Conservation (phyloP, 306 rosid species). For the Prunus mongolica region DNA sequence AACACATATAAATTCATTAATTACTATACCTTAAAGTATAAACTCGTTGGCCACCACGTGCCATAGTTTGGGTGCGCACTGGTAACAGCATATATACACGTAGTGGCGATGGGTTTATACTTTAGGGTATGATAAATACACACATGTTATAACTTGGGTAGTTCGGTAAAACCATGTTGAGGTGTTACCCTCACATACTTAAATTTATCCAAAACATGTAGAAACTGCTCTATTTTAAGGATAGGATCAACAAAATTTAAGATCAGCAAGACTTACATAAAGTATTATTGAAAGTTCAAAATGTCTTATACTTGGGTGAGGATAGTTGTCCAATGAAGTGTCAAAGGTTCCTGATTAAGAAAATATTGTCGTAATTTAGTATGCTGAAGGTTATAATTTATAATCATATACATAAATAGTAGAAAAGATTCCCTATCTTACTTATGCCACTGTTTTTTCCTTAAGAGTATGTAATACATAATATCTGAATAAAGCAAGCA, state of each 20-base stretch:
- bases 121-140: not conserved
- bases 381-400: not conserved
- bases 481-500: not conserved
- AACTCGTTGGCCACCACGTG: not conserved
- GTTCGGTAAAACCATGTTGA: not conserved
- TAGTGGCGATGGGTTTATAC: not conserved
- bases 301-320: not conserved
- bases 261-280: not conserved
- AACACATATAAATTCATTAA: not conserved
- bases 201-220: no score
- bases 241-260: not conserved
- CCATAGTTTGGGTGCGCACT: not conserved
- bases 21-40: not conserved
- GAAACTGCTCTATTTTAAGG: not conserved
- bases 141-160: not conserved
- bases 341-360: not conserved
- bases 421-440: not conserved
- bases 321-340: not conserved
- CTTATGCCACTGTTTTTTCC: not conserved
- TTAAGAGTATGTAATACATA: not conserved
- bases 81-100: not conserved
- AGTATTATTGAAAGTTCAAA: not conserved
- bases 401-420: not conserved
- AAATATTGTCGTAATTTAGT: not conserved
- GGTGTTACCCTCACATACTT: no score